Evolutionary conservation across 345 rosid species (phyloP).

Genomic region (Linum usitatissimum): DNA sequence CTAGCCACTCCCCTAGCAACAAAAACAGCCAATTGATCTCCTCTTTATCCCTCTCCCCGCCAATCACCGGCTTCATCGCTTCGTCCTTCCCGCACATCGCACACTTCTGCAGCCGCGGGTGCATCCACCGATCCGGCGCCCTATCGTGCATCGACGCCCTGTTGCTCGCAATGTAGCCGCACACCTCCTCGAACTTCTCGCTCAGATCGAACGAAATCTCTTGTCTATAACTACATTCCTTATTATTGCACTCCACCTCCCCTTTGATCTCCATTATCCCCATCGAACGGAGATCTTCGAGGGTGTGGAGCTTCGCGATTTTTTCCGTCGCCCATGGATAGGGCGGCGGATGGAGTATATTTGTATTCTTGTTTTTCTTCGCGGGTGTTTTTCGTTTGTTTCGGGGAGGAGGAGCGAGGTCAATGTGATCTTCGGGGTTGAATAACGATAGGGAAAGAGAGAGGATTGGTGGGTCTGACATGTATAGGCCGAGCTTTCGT

Average conservation of each 20-base stretch:
- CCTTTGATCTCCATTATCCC: constrained; percentile 32
- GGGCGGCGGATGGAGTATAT: no score
- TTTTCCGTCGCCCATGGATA: no score
- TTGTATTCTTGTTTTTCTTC: no score
- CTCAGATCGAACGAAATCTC: constrained; percentile 38
- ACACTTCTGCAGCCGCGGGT: constrained; percentile 38
- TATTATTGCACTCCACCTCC: constrained; percentile 43
- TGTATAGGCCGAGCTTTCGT: no score
- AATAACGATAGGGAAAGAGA: no score
- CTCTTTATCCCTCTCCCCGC: constrained; percentile 27
- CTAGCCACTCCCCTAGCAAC: constrained; percentile 62
- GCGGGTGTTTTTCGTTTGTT: no score
- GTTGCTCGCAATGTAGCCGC: constrained; percentile 18
- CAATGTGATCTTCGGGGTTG: no score
- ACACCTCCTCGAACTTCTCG: constrained; percentile 39
- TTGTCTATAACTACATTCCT: constrained; percentile 38
- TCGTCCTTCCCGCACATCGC: constrained; percentile 40
- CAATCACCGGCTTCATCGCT: constrained; percentile 44
- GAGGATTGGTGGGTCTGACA: no score
- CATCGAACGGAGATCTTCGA: constrained; percentile 28
- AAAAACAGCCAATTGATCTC: constrained; percentile 77
- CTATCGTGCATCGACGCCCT: constrained; percentile 45
- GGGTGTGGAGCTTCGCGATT: constrained; percentile 19
- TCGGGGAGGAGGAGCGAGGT: no score
- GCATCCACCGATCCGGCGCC: constrained; percentile 52